A percentile compares a stretch with the other conserved stretches of the same genome.
phyloP scores from a whole-genome alignment of 768 basidiomycete genomes.

The Galerina sulciceps region DNA sequence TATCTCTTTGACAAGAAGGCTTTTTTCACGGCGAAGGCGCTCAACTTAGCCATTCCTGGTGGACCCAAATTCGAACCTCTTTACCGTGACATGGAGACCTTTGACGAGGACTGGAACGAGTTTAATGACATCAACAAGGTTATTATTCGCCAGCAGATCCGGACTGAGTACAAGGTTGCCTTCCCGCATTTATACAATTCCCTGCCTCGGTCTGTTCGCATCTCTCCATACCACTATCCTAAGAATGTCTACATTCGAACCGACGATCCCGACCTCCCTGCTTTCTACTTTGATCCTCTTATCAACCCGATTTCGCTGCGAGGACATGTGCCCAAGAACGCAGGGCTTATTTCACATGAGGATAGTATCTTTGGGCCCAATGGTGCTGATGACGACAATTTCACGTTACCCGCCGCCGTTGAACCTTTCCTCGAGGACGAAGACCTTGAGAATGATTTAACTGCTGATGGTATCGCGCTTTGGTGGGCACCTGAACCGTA shows the following conservation, averaged over 20 bases:
- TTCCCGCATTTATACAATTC: conserved; percentile 99
- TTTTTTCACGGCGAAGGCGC: conserved; percentile 97
- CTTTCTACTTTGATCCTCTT: conserved; percentile 98
- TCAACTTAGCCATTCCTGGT: conserved; percentile 96
- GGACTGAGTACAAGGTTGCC: conserved; percentile 98
- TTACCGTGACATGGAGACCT: conserved; percentile 95
- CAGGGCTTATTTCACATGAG: conserved; percentile 84
- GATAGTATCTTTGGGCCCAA: conserved; percentile 92
- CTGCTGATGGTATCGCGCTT: conserved; percentile 94
- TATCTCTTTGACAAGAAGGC: conserved; percentile 98
- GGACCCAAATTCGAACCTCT: conserved; percentile 99
- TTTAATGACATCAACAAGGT: conserved; percentile 99
- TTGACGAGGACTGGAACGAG: conserved; percentile 99
- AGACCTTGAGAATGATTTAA: conserved; percentile 85
- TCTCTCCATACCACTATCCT: conserved; percentile 89
- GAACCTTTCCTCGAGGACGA: conserved; percentile 82
- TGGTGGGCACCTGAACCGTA: conserved; percentile 99
- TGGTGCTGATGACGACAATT: conserved; percentile 83
- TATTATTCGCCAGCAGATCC: conserved; percentile 97
- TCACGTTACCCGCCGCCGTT: conserved; percentile 79
- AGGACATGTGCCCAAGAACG: conserved; percentile 82
- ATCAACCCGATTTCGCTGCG: conserved; percentile 97
- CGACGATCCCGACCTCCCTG: conserved; percentile 98
- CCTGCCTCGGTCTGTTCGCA: conserved; percentile 89
- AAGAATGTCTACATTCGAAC: conserved; percentile 99